These are phyloP conservation scores for Aspergillus coremiiformis DNA, from an alignment of 495 filamentous ascomycete species.

Conservation along the genomic window DNA sequence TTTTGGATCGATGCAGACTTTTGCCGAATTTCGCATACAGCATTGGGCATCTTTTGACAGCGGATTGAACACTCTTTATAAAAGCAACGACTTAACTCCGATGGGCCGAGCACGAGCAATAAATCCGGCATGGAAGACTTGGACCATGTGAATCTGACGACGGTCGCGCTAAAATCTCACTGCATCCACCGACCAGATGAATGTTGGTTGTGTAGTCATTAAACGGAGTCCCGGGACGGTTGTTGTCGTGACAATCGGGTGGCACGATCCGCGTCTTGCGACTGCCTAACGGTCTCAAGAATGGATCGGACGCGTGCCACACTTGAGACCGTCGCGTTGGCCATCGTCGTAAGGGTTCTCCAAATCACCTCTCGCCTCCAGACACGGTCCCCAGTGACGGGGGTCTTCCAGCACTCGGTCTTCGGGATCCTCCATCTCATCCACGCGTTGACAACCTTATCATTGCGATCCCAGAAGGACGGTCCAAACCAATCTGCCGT, in stretches of 20 bases:
- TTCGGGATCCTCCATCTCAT: conserved; percentile 15
- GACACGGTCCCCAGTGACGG: background rate
- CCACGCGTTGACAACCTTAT: conserved; percentile 9
- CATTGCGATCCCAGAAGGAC: conserved; percentile 14
- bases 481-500: conserved; percentile 18
- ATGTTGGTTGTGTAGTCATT: too few species aligned
- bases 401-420: conserved; percentile 5
- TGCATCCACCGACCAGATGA: background rate
- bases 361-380: conserved; percentile 9
- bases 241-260: background rate
- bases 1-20: too few species aligned
- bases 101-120: too few species aligned
- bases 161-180: background rate
- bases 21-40: too few species aligned
- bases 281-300: conserved; percentile 15
- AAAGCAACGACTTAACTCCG: too few species aligned
- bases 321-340: conserved; percentile 11
- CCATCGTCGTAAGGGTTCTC: conserved; percentile 7
- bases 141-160: too few species aligned
- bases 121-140: too few species aligned
- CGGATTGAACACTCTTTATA: too few species aligned
- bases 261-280: conserved; percentile 4
- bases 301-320: conserved; percentile 12
- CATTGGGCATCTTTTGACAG: too few species aligned
- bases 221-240: background rate